Conservation (phyloP, 805 yeast genomes). For the Sungouiella blattae region DNA sequence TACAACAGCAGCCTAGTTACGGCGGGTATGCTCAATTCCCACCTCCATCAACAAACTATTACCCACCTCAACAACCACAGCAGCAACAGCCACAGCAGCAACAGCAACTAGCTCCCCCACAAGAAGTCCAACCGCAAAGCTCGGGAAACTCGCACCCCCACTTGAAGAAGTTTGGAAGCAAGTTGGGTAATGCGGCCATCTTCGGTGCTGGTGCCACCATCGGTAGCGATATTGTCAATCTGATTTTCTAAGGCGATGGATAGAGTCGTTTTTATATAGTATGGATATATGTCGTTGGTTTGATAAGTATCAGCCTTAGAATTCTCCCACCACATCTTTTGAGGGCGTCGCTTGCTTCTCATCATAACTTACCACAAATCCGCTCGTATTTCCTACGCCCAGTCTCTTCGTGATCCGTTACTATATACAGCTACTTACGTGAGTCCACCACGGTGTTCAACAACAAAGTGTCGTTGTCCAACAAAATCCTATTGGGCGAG, state of each 20-base stretch:
- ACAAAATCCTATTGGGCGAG: slow-evolving; percentile 87
- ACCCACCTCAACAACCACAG: slow-evolving; percentile 33
- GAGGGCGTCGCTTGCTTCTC: no score
- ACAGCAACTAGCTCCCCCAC: slow-evolving; percentile 13
- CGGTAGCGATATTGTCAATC: slow-evolving; percentile 77
- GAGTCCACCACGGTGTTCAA: slow-evolving; percentile 83
- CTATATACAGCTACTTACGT: slow-evolving; percentile 41
- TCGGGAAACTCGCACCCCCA: slow-evolving; percentile 10
- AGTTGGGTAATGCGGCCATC: slow-evolving; percentile 87
- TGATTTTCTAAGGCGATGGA: slow-evolving; percentile 62
- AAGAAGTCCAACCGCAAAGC: slow-evolving; percentile 22
- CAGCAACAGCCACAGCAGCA: slow-evolving; percentile 27
- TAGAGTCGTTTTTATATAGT: no score
- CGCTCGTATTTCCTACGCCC: neutral
- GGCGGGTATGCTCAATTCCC: slow-evolving; percentile 45
- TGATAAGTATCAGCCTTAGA: no score
- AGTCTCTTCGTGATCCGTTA: slow-evolving; percentile 4
- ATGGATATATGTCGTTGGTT: neutral
- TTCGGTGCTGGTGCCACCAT: slow-evolving; percentile 97
- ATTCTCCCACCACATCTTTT: no score
- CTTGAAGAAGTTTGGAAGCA: slow-evolving; percentile 67
- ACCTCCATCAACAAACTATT: slow-evolving; percentile 48
- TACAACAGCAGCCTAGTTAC: slow-evolving; percentile 25
- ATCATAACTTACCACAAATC: no score
- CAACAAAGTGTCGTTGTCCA: slow-evolving; percentile 89